These are phyloP conservation scores for Trichophyton rubrum DNA, from an alignment of 2,329 filamentous ascomycete species.

Conservation along the genomic window DNA sequence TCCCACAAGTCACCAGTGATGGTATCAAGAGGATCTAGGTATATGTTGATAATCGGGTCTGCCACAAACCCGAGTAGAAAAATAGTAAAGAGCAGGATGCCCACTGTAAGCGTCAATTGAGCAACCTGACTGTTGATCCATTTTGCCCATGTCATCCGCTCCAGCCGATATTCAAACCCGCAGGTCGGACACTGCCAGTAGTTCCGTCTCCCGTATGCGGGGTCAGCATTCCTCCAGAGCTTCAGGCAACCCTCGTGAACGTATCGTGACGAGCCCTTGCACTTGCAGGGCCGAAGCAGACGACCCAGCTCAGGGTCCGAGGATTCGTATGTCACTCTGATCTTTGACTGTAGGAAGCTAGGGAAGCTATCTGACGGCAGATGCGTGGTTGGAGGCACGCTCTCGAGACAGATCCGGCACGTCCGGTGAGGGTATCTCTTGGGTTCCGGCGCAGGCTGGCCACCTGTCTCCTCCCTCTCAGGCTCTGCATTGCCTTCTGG, in stretches of 20 bases:
- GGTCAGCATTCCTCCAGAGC: constrained; percentile 66
- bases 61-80: constrained; percentile 84
- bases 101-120: constrained; percentile 57
- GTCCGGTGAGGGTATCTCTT: constrained; percentile 56
- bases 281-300: constrained; percentile 79
- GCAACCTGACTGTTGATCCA: constrained; percentile 54
- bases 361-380: constrained; percentile 42
- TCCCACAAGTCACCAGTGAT: constrained; percentile 35
- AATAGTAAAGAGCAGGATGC: constrained; percentile 57
- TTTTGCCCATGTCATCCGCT: constrained; percentile 62
- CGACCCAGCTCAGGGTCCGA: constrained; percentile 61
- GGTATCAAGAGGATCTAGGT: constrained; percentile 62
- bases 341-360: constrained; percentile 43
- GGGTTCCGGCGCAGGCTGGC: constrained; percentile 14
- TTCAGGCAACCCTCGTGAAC: constrained; percentile 86
- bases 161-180: constrained; percentile 66
- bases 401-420: constrained; percentile 83
- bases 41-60: constrained; percentile 82
- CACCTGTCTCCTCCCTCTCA: constrained; percentile 13
- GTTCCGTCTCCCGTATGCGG: constrained; percentile 50
- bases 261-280: constrained; percentile 85
- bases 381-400: constrained; percentile 49
- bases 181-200: constrained; percentile 86
- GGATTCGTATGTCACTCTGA: constrained; percentile 57
- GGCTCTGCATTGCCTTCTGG: constrained; percentile 7